phyloP scores from a whole-genome alignment of 148 eudicot species.

The Suaeda aralocaspica region DNA sequence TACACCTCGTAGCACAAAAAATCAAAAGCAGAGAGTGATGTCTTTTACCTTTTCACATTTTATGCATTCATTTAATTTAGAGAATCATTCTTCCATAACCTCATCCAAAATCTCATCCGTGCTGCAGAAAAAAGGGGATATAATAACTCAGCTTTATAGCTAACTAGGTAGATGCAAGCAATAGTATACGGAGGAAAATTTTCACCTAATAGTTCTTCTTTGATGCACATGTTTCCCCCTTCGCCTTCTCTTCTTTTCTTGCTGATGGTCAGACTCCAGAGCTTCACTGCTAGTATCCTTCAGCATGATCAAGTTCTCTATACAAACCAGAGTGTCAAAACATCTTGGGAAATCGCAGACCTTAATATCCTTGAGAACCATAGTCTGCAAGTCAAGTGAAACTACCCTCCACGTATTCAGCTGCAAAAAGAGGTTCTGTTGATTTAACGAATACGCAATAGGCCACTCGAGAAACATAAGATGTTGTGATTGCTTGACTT shows the following conservation, averaged over 20 bases:
- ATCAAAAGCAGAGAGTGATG: background rate
- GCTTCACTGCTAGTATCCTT: conserved; percentile 15
- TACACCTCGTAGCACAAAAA: background rate
- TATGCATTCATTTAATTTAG: background rate
- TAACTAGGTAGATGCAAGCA: background rate
- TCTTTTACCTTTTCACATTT: conserved; percentile 3
- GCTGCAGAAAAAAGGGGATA: background rate
- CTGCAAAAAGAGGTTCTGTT: conserved; percentile 25
- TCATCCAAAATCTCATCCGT: background rate
- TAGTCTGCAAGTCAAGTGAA: conserved; percentile 19
- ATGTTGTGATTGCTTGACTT: conserved; percentile 8
- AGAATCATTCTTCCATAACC: background rate
- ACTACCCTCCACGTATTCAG: conserved; percentile 25
- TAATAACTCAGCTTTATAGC: background rate
- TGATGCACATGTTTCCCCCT: conserved; percentile 7
- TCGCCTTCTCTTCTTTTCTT: conserved; percentile 20
- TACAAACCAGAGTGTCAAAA: conserved; percentile 27
- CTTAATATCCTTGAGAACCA: conserved; percentile 19
- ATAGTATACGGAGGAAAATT: background rate
- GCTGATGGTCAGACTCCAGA: conserved; percentile 17
- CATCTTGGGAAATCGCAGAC: conserved; percentile 19
- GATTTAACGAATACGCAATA: conserved; percentile 24
- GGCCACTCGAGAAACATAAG: conserved; percentile 27
- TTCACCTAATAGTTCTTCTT: conserved; percentile 12
- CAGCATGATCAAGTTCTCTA: conserved; percentile 30